Evolutionary conservation across 768 basidiomycete genomes (phyloP), one percentile per base, ranked within the genome.

Genomic region (Butyriboletus loyo): DNA sequence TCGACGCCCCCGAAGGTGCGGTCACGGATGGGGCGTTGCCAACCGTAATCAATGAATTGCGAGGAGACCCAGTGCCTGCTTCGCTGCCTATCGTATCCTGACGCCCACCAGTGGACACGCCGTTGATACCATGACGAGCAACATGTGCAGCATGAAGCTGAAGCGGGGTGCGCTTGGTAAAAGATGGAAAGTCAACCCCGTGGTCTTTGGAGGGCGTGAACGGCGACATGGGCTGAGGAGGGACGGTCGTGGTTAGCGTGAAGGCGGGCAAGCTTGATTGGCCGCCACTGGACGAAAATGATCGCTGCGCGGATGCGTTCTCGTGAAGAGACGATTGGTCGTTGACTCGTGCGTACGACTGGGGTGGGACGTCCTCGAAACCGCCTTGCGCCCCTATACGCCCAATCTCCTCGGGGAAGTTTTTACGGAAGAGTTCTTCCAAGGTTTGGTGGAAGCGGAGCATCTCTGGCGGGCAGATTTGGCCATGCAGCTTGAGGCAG

Each of bases 391-490:
- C 76, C 1, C 77, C 79, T 41, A 93, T 73, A 5, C 87, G 82
- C 45, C 80, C 79, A 40, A 93, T 87, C 65, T 93, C 91, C 34
- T 92, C 91, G 4, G 81, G 70, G 72, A 91, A 93, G 63, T 91
- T 91, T 68, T 87, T 89, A 50, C 76, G 80, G 76, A 92, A 93
- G 70, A 93, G 87, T 55, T 80, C 85, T 66, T 90, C 86, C 40
- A 98, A 76, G 0, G 92, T 92, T 53, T 87, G 85, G 65, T 98
- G 95, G 79, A 98, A 98, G 5, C 85, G 81, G n/a, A 87, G 73
- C 80, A 97, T 96, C 66, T 94, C 92, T 13, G 83, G 80, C 0
- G 90, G 83, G 65, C 92, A 94, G 28, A 96, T 72, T 40, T 83
- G 78, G 2, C 84, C 85, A 65, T 98, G 94, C 6, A 98, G 77